Base-by-base conservation (phyloP, 768 basidiomycete genomes). In the Pisolithus orientalis region DNA sequence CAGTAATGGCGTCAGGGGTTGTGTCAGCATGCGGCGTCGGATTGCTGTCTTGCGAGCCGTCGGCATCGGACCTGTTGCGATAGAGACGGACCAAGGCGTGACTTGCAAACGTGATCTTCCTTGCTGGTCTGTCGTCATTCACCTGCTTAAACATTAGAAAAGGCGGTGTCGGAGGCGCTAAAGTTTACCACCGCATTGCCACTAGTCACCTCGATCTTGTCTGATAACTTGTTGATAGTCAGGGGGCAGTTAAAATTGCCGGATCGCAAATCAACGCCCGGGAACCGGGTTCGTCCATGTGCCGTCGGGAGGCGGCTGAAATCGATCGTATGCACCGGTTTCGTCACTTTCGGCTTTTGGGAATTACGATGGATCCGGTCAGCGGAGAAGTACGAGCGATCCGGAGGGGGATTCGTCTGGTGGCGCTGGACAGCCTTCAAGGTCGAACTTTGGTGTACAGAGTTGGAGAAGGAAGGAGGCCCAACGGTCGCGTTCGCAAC, bases 281-380 rank as follows among this genome's bases (percentile, higher is more conserved):
- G 55, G 34, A 62, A 53, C n/a, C 57, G 58, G 25, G 38, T 39
- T 16, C 57, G 59, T 46, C 53, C 51, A 31, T 25, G 50, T 2
- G 50, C 49, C 9, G 56, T 49, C 4, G 61, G 56, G 5, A 54
- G 44, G 28, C 57, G 57, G 21, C 65, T 65, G 49, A 69, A 67
- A 52, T 67, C 67, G 51, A 69, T 67, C 38, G 55, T 53, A 24
- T 58, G 61, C 14, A 59, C 50, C 5, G 59, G 49, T 9, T 39
- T 28, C 21, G 21, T 21, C 21, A 21, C 21, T 2, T 21, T 2
- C 13, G 27, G 21, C 17, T 53, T 47, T 16, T 47, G 31, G 4
- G 9, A 10, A 28, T 25, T 14, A 4, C 27, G 37, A 16, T 32
- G 14, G 25, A 1, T 2, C 43, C 16, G 25, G 27, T 25, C 34